A percentile compares a stretch with the other conserved stretches of the same genome.
phyloP scores from a whole-genome alignment of 139 green algal species.

The Pleodorina starrii region DNA sequence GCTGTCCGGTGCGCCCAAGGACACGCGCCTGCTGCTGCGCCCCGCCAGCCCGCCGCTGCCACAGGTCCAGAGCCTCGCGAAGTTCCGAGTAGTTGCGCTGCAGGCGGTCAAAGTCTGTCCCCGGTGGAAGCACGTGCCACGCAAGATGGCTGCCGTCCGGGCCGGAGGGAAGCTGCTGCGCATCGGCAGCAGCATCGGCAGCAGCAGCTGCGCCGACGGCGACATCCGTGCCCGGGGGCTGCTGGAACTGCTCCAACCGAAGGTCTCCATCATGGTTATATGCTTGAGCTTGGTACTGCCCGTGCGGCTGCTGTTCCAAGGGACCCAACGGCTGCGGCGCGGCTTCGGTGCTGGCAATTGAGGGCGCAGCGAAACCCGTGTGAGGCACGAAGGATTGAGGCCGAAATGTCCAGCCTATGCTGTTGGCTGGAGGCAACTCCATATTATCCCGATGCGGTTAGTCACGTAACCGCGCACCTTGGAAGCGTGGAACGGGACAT shows the following conservation, averaged over 20 bases:
- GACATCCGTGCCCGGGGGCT: too few relatives aligned
- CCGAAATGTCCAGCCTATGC: constrained; percentile 37
- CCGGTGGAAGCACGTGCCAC: constrained; percentile 11
- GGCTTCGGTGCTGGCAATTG: background rate
- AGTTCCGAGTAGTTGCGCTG: constrained; percentile 42
- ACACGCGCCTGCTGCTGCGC: constrained; percentile 40
- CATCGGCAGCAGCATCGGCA: background rate
- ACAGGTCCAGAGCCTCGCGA: constrained; percentile 17
- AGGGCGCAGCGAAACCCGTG: background rate
- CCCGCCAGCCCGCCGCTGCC: background rate
- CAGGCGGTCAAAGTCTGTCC: constrained; percentile 21
- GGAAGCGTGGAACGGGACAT: background rate
- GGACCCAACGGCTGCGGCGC: too few relatives aligned
- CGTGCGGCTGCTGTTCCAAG: too few relatives aligned
- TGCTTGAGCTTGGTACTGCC: too few relatives aligned
- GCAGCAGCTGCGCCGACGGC: background rate
- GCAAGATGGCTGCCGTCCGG: background rate
- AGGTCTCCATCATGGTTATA: background rate
- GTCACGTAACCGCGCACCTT: background rate
- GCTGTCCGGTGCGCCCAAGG: too few relatives aligned
- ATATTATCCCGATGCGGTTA: background rate
- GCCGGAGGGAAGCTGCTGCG: background rate
- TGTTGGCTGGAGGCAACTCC: background rate
- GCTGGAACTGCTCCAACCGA: background rate
- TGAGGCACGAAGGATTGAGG: background rate